Base-by-base conservation (phyloP, 208 protist species). In the Borovskyia barvae region DNA sequence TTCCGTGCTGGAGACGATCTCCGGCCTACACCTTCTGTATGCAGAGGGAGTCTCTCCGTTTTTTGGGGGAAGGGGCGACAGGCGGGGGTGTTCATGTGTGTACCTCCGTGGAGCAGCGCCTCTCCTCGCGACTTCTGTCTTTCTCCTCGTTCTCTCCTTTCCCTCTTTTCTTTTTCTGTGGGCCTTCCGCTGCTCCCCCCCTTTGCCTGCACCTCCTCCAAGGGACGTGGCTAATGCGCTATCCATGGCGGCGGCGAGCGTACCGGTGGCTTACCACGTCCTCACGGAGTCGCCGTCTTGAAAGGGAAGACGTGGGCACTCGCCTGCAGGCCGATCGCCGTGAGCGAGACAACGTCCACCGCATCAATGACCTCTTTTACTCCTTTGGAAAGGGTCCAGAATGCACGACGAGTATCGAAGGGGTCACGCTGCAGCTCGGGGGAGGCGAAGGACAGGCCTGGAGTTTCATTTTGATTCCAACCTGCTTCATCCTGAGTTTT, bases 231-330 rank as follows among this genome's bases (percentile, higher is more conserved):
- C 46, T 6, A 2, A 3, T 55, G 22, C 28, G 48, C 36, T 25
- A 45, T 26, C 32, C 30, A 6, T 50, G 33, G 43, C 14, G 52
- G 25, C 59, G 62, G 12, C 25, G 43, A 6, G 11, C 69, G 24
- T 76, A 77, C 37, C 39, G 50, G 17, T 63, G 43, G 39, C 61
- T 83, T 12, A 83, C 72, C 29, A 79, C 72, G 0, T 83, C 72
- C 0, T 17, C 49, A 9, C 63, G 72, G 17, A 49, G 58, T 15
- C 33, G 41, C 1, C 33, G 46, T 8, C 72, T 79, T 29, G 49
- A 62, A 4, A 39, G 12, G 20, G 77, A 83, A 36, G 59, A 68
- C 39, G 50, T 79, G 9, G 56, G 62, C 25, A 20, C 60, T 4
- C 42, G 50, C 20, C 61, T 66, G 25, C 51, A 70, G 39, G 58